A percentile compares a stretch with the other conserved stretches of the same genome.
Conservation (phyloP, 2,329 filamentous ascomycete species). For the Trichoderma polysporum region DNA sequence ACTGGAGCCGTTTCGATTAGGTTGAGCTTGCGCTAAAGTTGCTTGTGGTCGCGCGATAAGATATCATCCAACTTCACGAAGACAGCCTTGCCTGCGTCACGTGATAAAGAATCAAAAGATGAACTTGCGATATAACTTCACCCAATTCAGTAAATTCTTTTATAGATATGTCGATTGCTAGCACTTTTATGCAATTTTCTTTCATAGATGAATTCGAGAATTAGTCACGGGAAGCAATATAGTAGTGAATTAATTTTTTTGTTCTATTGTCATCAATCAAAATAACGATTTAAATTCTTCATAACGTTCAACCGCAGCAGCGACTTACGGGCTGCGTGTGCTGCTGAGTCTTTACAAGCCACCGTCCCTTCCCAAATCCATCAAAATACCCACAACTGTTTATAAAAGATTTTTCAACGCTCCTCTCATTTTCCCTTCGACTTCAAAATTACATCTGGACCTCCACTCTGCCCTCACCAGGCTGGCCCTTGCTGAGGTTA, state of each 20-base stretch:
- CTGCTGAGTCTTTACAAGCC: slow-evolving; percentile 40
- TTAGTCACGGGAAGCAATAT: neutral
- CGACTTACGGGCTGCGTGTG: slow-evolving; percentile 39
- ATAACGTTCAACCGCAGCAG: slow-evolving; percentile 31
- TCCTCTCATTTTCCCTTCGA: slow-evolving; percentile 25
- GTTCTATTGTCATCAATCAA: slow-evolving; percentile 35
- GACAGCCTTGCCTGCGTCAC: neutral
- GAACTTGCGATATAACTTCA: neutral
- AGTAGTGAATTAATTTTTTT: slow-evolving; percentile 25
- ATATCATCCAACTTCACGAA: neutral
- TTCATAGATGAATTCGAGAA: neutral
- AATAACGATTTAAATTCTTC: slow-evolving; percentile 33
- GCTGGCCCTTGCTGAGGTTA: slow-evolving; percentile 67
- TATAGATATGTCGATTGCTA: no score
- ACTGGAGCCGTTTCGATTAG: neutral
- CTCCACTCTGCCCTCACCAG: slow-evolving; percentile 86
- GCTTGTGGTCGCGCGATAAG: slow-evolving; percentile 14
- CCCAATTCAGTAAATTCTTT: neutral
- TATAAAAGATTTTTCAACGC: slow-evolving; percentile 31
- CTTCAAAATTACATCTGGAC: slow-evolving; percentile 65
- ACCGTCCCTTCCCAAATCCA: slow-evolving; percentile 31
- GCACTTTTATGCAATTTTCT: neutral
- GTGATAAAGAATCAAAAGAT: neutral
- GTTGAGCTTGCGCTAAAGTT: neutral
- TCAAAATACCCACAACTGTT: slow-evolving; percentile 33